Conservation (phyloP, 2,329 filamentous ascomycete genomes). For the Paraphoma chrysanthemicola region DNA sequence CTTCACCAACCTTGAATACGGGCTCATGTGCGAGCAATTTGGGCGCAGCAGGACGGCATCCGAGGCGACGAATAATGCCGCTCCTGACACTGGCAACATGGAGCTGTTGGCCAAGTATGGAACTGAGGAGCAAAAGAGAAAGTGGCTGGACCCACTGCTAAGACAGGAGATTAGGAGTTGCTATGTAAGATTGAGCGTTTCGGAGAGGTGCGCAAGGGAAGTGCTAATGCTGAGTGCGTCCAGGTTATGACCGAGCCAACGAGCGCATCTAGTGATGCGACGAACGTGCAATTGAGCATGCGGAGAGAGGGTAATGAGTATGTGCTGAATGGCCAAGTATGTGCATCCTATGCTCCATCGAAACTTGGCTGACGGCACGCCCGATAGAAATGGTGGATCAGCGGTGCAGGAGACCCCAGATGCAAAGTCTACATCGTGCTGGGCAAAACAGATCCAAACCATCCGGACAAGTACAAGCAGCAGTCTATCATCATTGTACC, state of each 20-base stretch:
- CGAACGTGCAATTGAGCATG: conserved; percentile 85
- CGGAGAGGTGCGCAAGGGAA: too few species aligned
- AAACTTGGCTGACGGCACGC: too few species aligned
- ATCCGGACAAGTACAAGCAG: conserved; percentile 79
- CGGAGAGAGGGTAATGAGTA: conserved; percentile 82
- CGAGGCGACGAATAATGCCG: conserved; percentile 80
- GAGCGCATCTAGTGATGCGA: conserved; percentile 85
- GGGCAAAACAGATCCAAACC: conserved; percentile 81
- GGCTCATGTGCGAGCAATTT: conserved; percentile 93
- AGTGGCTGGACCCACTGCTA: conserved; percentile 81
- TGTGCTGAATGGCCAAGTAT: conserved; percentile 81
- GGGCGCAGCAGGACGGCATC: conserved; percentile 77
- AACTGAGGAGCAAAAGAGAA: conserved; percentile 79
- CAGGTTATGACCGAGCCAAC: conserved; percentile 77
- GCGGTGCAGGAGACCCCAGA: conserved; percentile 86
- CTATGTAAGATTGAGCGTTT: conserved; percentile 65
- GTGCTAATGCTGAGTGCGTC: not conserved
- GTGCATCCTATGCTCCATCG: conserved; percentile 23
- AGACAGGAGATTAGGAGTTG: conserved; percentile 84
- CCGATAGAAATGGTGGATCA: conserved; percentile 94
- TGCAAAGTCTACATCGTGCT: conserved; percentile 94
- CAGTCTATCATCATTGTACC: conserved; percentile 92
- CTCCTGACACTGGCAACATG: conserved; percentile 93
- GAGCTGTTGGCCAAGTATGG: conserved; percentile 90
- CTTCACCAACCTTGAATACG: conserved; percentile 92